A percentile compares a stretch with the other conserved stretches of the same genome.
Evolutionary conservation across 257 asterid species (phyloP).

Genomic region (Lavandula angustifolia): DNA sequence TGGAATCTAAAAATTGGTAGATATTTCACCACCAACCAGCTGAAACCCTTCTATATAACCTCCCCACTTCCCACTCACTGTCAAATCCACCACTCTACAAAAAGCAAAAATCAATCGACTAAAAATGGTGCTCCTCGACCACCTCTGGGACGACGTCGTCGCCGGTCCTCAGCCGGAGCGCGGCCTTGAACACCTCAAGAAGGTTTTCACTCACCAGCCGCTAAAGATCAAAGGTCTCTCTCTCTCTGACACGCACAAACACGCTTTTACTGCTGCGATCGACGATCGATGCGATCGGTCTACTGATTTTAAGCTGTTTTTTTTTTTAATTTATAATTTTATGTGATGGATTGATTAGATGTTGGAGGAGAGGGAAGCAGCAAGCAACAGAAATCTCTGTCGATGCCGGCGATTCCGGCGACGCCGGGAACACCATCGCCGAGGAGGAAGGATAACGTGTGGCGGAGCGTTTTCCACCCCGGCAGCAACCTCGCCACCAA

Average conservation of each 20-base stretch:
- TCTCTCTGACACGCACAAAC: not conserved
- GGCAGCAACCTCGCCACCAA: conserved; percentile 86
- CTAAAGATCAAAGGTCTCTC: conserved; percentile 48
- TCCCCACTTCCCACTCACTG: not conserved
- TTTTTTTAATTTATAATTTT: not conserved
- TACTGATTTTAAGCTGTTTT: not conserved
- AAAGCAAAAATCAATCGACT: not conserved
- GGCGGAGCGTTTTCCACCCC: conserved; percentile 95
- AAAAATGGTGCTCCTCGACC: conserved; percentile 68
- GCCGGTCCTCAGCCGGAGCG: conserved; percentile 90
- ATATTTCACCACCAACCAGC: conserved; percentile 31
- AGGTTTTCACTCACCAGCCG: conserved; percentile 45
- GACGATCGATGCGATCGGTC: not conserved
- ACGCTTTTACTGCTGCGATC: not conserved
- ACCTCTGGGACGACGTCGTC: conserved; percentile 86
- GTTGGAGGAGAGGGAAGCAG: conserved; percentile 44
- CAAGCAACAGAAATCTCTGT: conserved; percentile 57
- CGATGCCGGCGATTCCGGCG: conserved; percentile 55
- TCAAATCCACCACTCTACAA: too few relatives aligned
- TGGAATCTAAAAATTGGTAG: conserved; percentile 10
- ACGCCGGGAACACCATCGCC: conserved; percentile 70
- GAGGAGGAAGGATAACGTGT: conserved; percentile 70
- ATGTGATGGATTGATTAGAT: conserved; percentile 24
- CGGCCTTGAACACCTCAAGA: conserved; percentile 82
- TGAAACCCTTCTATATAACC: not conserved